Evolutionary conservation across 768 basidiomycete species (phyloP), one percentile per base, ranked within the genome.

Genomic region (Coprinopsis strossmayeri): DNA sequence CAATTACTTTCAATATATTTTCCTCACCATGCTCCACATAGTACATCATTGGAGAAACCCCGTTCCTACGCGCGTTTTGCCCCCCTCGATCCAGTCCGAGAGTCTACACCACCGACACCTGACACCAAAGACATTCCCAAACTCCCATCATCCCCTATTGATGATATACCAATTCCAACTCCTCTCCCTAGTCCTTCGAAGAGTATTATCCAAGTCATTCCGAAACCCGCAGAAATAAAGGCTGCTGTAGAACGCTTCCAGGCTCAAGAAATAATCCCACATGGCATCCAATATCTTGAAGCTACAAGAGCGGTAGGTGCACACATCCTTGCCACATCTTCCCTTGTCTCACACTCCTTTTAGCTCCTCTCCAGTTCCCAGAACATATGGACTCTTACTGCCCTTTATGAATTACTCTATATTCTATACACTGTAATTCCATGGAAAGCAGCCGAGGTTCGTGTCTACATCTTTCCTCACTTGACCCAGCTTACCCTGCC

Each of bases 321-420:
- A 13, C 46, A 40, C 27, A 17, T 26, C 39, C 41, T 20, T 24
- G 34, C 5, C 42, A 20, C 9, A 20, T 42, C 25, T 3, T 26
- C 30, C 30, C 18, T 27, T 43, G 23, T 20, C 48, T 55, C 26
- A 52, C 45, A 2, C 46, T n/a, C n/a, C n/a, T n/a, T n/a, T n/a
- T n/a, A n/a, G n/a, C n/a, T n/a, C n/a, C n/a, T 9, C 12, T 37
- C 9, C 47, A 78, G 84, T 76, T 78, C 46, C 67, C 69, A 68
- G 30, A 80, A 81, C 50, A 79, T 87, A 37, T 80, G 76, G 69
- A 69, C 70, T 17, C 52, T 81, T 35, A 80, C 79, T 0, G 71
- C 75, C 5, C 45, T 79, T 7, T 54, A 71, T 15, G 85, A 87
- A 58, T 58, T 84, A 4, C 17, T 78, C 1, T 78, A 75, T 52